Evolutionary conservation across 805 yeast species (phyloP).

Genomic region (Metschnikowia gelsemii): DNA sequence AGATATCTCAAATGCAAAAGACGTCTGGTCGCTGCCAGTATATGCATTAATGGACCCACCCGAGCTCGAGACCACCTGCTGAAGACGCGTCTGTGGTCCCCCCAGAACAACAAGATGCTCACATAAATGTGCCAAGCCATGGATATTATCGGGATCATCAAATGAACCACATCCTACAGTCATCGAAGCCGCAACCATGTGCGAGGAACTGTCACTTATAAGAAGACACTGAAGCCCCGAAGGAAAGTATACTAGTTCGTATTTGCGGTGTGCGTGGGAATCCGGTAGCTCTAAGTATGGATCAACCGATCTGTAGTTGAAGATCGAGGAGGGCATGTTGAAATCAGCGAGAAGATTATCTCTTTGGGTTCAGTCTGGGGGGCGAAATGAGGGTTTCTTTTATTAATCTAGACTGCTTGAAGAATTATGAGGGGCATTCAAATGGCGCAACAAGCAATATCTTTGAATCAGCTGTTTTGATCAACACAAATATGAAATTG

Average conservation of each 20-base stretch:
- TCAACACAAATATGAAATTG: no score
- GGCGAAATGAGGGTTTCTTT: neutral
- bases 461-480: no score
- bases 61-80: constrained; percentile 51
- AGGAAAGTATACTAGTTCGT: constrained; percentile 50
- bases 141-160: constrained; percentile 65
- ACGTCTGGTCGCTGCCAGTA: constrained; percentile 67
- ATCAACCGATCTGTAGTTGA: constrained; percentile 5
- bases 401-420: neutral
- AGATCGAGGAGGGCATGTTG: constrained; percentile 6
- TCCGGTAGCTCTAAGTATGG: constrained; percentile 29
- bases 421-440: no score
- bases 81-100: constrained; percentile 29
- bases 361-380: neutral
- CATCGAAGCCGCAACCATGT: constrained; percentile 65
- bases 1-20: constrained; percentile 64
- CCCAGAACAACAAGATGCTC: constrained; percentile 65
- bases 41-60: constrained; percentile 67
- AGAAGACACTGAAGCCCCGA: constrained; percentile 71
- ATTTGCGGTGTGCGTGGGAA: constrained; percentile 36
- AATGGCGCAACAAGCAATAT: no score
- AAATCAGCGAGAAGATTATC: no score
- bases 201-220: constrained; percentile 72
- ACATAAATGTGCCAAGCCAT: constrained; percentile 88
- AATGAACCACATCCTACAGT: constrained; percentile 81